Conservation (phyloP, 768 basidiomycete species). For the Suillus cothurnatus region DNA sequence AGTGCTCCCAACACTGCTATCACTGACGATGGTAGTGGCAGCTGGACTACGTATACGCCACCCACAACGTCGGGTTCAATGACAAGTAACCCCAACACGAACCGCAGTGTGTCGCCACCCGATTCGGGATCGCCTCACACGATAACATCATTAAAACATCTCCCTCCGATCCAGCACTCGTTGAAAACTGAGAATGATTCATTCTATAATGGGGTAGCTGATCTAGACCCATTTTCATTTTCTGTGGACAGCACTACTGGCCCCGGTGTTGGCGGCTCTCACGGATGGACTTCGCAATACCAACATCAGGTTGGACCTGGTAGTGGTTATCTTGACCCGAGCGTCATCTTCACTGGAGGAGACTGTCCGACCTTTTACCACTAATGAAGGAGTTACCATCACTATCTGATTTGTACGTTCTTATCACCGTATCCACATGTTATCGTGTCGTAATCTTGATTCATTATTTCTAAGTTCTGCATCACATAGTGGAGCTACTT, state of each 20-base stretch:
- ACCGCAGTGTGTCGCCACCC: constrained; percentile 40
- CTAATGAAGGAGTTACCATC: constrained; percentile 16
- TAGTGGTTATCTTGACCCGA: constrained; percentile 32
- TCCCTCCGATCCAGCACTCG: constrained; percentile 4
- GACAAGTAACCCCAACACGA: constrained; percentile 43
- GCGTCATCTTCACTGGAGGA: constrained; percentile 34
- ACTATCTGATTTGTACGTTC: not conserved
- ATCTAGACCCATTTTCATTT: constrained; percentile 57
- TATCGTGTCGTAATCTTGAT: not conserved
- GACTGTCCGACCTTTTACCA: constrained; percentile 38
- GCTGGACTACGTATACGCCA: constrained; percentile 66
- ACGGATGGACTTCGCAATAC: constrained; percentile 34
- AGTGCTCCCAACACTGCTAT: constrained; percentile 56
- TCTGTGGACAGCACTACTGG: constrained; percentile 27
- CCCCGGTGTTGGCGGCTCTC: constrained; percentile 17
- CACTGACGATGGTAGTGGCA: constrained; percentile 49
- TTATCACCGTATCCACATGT: not conserved
- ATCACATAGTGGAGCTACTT: not conserved
- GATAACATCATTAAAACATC: constrained; percentile 8
- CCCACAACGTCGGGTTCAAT: constrained; percentile 58
- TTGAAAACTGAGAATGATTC: constrained; percentile 42
- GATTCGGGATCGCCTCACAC: constrained; percentile 25
- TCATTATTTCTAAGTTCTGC: constrained; percentile 3
- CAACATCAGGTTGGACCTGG: constrained; percentile 26
- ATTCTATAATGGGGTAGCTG: constrained; percentile 43